Conservation (phyloP, 768 basidiomycete species). For the Naganishia randhawae region DNA sequence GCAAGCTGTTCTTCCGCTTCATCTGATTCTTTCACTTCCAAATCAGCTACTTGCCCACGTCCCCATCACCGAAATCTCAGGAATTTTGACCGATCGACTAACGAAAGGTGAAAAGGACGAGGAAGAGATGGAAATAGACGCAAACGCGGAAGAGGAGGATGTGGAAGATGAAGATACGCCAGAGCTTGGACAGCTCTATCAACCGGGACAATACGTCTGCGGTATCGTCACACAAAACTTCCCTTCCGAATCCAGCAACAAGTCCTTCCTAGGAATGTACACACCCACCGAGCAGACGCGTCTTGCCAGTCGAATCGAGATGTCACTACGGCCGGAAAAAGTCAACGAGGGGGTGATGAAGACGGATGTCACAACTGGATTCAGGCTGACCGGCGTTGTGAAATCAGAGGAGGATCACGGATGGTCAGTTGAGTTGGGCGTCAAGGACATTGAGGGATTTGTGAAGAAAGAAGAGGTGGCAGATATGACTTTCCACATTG, state of each 20-base stretch:
- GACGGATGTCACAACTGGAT: constrained; percentile 61
- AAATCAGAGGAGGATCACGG: constrained; percentile 91
- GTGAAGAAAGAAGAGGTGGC: constrained; percentile 68
- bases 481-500: constrained; percentile 43
- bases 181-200: constrained; percentile 71
- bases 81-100: constrained; percentile 68
- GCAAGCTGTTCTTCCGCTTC: constrained; percentile 77
- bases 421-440: constrained; percentile 79
- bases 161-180: constrained; percentile 60
- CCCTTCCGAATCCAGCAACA: constrained; percentile 58
- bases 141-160: constrained; percentile 56
- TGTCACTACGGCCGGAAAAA: constrained; percentile 74
- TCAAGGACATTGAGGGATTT: constrained; percentile 76
- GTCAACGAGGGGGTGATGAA: constrained; percentile 78
- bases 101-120: constrained; percentile 59
- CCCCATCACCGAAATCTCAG: constrained; percentile 86
- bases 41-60: constrained; percentile 90
- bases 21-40: constrained; percentile 87
- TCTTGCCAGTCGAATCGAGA: constrained; percentile 60
- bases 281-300: constrained; percentile 44
- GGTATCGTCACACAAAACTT: constrained; percentile 69
- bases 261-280: constrained; percentile 45
- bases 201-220: constrained; percentile 78
- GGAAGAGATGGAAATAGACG: constrained; percentile 50
- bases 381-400: constrained; percentile 63